phyloP scores from a whole-genome alignment of 1,284 basidiomycete genomes.

The Marasmius tenuissimus region DNA sequence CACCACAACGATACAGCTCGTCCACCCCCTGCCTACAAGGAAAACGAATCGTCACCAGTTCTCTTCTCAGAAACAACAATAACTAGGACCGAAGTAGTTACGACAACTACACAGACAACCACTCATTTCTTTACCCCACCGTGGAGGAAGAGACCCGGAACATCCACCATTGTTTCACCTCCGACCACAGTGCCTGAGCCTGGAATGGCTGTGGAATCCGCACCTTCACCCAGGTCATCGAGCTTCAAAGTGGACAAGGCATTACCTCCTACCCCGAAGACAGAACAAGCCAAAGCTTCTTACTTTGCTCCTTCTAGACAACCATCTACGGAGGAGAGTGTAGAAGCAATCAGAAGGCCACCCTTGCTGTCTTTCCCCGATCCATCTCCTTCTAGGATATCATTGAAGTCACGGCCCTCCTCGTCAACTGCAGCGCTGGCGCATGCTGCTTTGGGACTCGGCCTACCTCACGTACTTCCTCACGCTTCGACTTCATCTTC shows the following conservation, averaged over 20 bases:
- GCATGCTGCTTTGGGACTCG: conserved; percentile 58
- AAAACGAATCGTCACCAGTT: conserved; percentile 33
- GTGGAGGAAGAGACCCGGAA: conserved; percentile 55
- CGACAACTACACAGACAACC: conserved; percentile 48
- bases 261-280: conserved; percentile 62
- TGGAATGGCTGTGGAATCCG: conserved; percentile 1
- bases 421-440: conserved; percentile 49
- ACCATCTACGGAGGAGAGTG: conserved; percentile 9
- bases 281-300: conserved; percentile 19
- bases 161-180: conserved; percentile 16
- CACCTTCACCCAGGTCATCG: conserved; percentile 16
- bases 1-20: conserved; percentile 12
- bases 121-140: conserved; percentile 65
- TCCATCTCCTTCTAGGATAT: neutral
- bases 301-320: conserved; percentile 7
- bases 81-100: conserved; percentile 49
- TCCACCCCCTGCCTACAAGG: conserved; percentile 42
- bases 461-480: conserved; percentile 53
- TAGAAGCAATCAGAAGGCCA: conserved; percentile 6
- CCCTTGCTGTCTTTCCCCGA: conserved; percentile 12
- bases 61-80: conserved; percentile 48
- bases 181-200: neutral
- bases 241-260: conserved; percentile 56
- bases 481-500: conserved; percentile 40
- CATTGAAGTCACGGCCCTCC: conserved; percentile 18